These are phyloP conservation scores for Aspergillus amoenus DNA, from an alignment of 2,329 filamentous ascomycete species.

Conservation along the genomic window DNA sequence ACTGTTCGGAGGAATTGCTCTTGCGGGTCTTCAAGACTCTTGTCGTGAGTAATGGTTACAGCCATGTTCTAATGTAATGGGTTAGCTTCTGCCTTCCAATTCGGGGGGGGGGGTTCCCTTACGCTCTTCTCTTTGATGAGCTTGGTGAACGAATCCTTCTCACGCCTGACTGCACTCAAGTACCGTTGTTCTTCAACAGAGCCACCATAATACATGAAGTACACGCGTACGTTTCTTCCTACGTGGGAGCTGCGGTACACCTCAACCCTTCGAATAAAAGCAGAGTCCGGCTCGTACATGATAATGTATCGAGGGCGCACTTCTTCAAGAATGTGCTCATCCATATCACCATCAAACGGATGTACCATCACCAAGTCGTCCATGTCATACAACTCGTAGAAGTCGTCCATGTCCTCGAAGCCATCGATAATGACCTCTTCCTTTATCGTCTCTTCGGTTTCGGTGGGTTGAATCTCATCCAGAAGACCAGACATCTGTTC, in stretches of 20 bases:
- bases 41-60: constrained; percentile 75
- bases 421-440: constrained; percentile 68
- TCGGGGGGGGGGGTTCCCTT: constrained; percentile 22
- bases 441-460: constrained; percentile 72
- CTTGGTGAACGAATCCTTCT: constrained; percentile 94
- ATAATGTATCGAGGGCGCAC: constrained; percentile 90
- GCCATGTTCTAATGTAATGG: constrained; percentile 67
- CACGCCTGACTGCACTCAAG: constrained; percentile 81
- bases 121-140: constrained; percentile 87
- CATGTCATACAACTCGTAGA: constrained; percentile 89
- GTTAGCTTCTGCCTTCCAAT: constrained; percentile 1
- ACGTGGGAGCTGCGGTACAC: constrained; percentile 94
- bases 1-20: constrained; percentile 91
- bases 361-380: constrained; percentile 84
- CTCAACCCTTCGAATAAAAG: constrained; percentile 91
- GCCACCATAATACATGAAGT: constrained; percentile 93
- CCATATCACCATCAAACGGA: constrained; percentile 91
- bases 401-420: constrained; percentile 87
- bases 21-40: constrained; percentile 74
- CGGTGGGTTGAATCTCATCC: constrained; percentile 78
- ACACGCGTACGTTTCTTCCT: constrained; percentile 83
- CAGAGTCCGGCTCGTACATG: constrained; percentile 96
- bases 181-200: constrained; percentile 96
- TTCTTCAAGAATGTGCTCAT: constrained; percentile 95
- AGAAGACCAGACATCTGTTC: constrained; percentile 78